A percentile compares a stretch with the other conserved stretches of the same genome.
Conservation (phyloP, 164 flowering plant genomes). For the Kingdonia uniflora region DNA sequence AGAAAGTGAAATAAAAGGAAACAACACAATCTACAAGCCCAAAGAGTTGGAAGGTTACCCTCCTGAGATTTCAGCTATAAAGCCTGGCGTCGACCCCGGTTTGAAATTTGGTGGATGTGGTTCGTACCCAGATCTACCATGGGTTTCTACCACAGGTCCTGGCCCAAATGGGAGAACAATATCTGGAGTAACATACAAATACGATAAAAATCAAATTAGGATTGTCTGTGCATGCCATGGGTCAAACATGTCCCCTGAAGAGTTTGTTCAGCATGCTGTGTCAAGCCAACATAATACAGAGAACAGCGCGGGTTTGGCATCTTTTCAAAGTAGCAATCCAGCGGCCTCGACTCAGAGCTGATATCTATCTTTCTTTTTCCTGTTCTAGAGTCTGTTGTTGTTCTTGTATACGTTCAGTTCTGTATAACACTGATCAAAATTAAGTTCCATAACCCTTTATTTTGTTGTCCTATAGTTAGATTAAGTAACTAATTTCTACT, state of each 20-base stretch:
- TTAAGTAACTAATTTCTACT: too few relatives aligned
- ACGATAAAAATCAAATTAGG: constrained; percentile 50
- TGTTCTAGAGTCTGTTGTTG: too few relatives aligned
- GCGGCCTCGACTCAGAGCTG: constrained; percentile 73
- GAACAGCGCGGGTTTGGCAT: constrained; percentile 22
- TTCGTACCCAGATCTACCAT: constrained; percentile 78
- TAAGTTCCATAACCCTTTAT: too few relatives aligned
- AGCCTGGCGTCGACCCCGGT: constrained; percentile 70
- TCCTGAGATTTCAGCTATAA: constrained; percentile 53
- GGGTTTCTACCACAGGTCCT: constrained; percentile 86
- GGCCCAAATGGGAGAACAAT: constrained; percentile 86
- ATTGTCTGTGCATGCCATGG: constrained; percentile 98
- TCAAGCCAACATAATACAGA: constrained; percentile 42
- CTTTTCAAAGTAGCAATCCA: constrained; percentile 45
- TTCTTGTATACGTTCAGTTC: too few relatives aligned
- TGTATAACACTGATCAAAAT: too few relatives aligned
- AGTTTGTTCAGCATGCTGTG: constrained; percentile 75
- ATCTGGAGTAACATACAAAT: constrained; percentile 84
- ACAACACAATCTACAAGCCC: constrained; percentile 18
- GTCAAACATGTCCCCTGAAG: constrained; percentile 77
- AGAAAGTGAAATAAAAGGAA: constrained; percentile 39
- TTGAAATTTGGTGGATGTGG: constrained; percentile 89
- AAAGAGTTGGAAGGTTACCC: constrained; percentile 22
- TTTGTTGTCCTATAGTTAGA: too few relatives aligned
- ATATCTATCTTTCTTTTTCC: constrained; percentile 9